These are phyloP conservation scores for Hypoxylon sp. DNA, from an alignment of 2,329 filamentous ascomycete genomes.

Conservation along the genomic window DNA sequence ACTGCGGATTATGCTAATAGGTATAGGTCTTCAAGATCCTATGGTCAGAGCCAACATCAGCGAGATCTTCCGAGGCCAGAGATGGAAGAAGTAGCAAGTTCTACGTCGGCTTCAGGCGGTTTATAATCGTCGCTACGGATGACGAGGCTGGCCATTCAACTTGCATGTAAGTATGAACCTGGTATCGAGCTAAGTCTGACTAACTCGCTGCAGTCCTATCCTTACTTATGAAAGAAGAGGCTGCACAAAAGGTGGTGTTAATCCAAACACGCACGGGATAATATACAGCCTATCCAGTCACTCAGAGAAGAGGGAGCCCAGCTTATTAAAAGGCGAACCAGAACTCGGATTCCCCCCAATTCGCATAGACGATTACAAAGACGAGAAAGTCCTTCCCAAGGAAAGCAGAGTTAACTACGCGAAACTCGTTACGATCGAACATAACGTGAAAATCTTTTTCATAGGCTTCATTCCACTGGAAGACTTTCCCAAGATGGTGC, in stretches of 20 bases:
- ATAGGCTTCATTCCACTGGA: constrained; percentile 2
- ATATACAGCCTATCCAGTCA: constrained; percentile 1
- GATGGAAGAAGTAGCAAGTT: background rate
- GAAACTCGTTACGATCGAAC: constrained; percentile 10
- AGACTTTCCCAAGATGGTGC: background rate
- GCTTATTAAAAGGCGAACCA: constrained; percentile 7
- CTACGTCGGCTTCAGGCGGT: background rate
- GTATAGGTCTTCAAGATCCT: constrained; percentile 4
- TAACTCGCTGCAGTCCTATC: constrained; percentile 3
- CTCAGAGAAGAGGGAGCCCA: background rate
- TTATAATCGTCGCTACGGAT: constrained; percentile 9
- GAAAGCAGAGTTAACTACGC: constrained; percentile 13
- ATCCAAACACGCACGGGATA: constrained; percentile 7
- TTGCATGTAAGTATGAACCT: constrained; percentile 4
- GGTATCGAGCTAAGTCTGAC: background rate
- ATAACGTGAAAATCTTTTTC: constrained; percentile 15
- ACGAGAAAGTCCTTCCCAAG: background rate
- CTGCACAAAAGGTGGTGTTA: background rate
- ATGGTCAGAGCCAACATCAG: background rate
- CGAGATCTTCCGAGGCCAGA: background rate
- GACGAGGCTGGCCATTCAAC: background rate
- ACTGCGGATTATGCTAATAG: background rate
- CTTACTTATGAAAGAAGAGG: constrained; percentile 10
- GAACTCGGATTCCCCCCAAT: constrained; percentile 9
- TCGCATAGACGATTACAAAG: background rate